Percentiles rank a stretch among this genome's conserved stretches.
phyloP scores from a whole-genome alignment of 768 basidiomycete genomes.

The Hypsizygus marmoreus region DNA sequence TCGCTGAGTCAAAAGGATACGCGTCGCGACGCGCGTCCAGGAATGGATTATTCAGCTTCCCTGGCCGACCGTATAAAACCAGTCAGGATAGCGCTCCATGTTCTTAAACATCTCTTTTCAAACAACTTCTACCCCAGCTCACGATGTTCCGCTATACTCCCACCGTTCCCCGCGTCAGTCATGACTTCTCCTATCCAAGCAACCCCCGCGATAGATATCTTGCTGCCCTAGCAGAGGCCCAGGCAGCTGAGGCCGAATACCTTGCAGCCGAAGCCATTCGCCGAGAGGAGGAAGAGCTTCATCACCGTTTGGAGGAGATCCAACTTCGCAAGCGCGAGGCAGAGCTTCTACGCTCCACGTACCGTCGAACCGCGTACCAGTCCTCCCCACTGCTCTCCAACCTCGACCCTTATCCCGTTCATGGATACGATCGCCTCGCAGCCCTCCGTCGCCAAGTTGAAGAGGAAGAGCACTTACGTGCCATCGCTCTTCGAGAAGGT shows the following conservation, averaged over 20 bases:
- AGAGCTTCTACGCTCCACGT: conserved; percentile 6
- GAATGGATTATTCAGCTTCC: conserved; percentile 14
- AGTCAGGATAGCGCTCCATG: background rate
- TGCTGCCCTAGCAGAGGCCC: conserved; percentile 36
- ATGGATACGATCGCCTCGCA: conserved; percentile 10
- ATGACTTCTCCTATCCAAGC: conserved; percentile 8
- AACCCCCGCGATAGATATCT: conserved; percentile 36
- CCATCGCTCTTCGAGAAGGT: conserved; percentile 4
- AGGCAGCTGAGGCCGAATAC: conserved; percentile 39
- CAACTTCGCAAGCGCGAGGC: conserved; percentile 17
- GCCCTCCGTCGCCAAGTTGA: conserved; percentile 13
- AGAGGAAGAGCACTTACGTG: conserved; percentile 10
- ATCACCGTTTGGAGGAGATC: conserved; percentile 23
- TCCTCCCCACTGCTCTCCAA: background rate
- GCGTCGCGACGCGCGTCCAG: conserved; percentile 23
- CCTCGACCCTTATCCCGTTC: conserved; percentile 3
- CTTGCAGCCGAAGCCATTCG: conserved; percentile 33
- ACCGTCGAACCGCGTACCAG: background rate
- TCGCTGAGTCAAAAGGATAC: conserved; percentile 6
- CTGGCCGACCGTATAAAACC: conserved; percentile 22
- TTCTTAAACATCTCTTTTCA: conserved; percentile 1
- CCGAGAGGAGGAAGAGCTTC: conserved; percentile 33
- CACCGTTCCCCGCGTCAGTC: background rate
- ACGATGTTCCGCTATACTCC: conserved; percentile 21
- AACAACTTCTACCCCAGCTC: conserved; percentile 2